A percentile compares a stretch with the other conserved stretches of the same genome.
These are phyloP conservation scores for Phytophthora podocarpi DNA, from an alignment of 352 stramenopile species.

Conservation along the genomic window DNA sequence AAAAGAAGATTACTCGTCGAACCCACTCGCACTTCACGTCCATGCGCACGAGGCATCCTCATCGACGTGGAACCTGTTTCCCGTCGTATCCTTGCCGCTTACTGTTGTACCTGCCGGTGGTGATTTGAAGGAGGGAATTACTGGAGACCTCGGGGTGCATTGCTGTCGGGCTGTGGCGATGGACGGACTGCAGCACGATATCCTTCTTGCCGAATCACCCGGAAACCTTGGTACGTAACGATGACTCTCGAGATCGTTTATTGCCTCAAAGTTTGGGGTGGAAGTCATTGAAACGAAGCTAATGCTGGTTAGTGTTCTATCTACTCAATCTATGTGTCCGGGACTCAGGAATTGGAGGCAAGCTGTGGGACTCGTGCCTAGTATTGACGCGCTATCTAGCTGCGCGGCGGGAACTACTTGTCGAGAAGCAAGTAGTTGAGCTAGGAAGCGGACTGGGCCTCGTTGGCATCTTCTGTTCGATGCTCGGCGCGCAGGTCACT, in stretches of 20 bases:
- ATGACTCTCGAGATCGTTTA: constrained; percentile 2
- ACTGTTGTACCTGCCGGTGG: constrained; percentile 21
- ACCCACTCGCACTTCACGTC: constrained; percentile 48
- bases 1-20: not conserved
- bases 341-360: constrained; percentile 73
- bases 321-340: not conserved
- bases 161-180: constrained; percentile 73
- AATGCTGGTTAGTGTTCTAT: constrained; percentile 4
- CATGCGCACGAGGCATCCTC: constrained; percentile 38
- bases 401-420: constrained; percentile 40
- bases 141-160: constrained; percentile 60
- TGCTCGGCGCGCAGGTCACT: constrained; percentile 63
- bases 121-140: constrained; percentile 20
- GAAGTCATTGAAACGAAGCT: constrained; percentile 1
- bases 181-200: constrained; percentile 49
- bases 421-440: constrained; percentile 62
- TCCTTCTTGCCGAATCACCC: constrained; percentile 77
- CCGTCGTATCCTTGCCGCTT: constrained; percentile 73
- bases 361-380: constrained; percentile 84
- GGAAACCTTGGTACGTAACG: constrained; percentile 58
- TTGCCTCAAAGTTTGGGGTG: not conserved
- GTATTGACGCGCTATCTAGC: constrained; percentile 72
- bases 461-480: constrained; percentile 75
- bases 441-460: constrained; percentile 77
- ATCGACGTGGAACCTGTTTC: constrained; percentile 59